These are phyloP conservation scores for Mallotus nudiflorus DNA, from an alignment of 345 rosid species.

Conservation along the genomic window DNA sequence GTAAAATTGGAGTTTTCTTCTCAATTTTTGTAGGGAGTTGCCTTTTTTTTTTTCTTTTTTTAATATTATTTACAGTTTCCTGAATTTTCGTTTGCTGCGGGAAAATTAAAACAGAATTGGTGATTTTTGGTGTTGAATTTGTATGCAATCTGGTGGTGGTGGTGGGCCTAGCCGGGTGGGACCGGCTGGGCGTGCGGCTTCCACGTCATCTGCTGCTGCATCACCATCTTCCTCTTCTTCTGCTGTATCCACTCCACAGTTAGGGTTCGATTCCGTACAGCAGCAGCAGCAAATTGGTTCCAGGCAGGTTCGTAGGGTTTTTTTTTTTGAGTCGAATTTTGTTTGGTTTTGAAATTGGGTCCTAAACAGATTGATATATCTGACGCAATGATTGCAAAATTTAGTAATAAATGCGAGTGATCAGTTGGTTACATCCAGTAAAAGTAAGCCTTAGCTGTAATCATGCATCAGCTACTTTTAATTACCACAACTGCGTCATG, in stretches of 20 bases:
- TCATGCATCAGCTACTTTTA: neutral
- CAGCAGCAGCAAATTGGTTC: slow-evolving; percentile 50
- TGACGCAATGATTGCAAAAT: slow-evolving; percentile 8
- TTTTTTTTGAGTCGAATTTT: neutral
- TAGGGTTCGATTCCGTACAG: slow-evolving; percentile 62
- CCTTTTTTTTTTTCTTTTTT: slow-evolving; percentile 18
- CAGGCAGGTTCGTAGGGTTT: slow-evolving; percentile 64
- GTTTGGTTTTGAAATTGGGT: slow-evolving; percentile 17
- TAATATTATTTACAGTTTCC: slow-evolving; percentile 10
- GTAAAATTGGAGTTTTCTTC: slow-evolving; percentile 31
- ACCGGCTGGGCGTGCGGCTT: slow-evolving; percentile 74
- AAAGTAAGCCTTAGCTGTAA: slow-evolving; percentile 5
- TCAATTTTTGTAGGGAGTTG: slow-evolving; percentile 54
- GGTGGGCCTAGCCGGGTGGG: slow-evolving; percentile 78
- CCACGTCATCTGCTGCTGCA: slow-evolving; percentile 81
- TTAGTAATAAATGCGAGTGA: slow-evolving; percentile 31
- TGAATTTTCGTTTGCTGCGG: neutral
- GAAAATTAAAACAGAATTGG: neutral
- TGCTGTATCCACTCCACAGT: slow-evolving; percentile 70
- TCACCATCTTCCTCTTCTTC: slow-evolving; percentile 97
- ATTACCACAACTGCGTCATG: neutral
- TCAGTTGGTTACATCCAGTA: slow-evolving; percentile 11
- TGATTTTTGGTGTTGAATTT: slow-evolving; percentile 28
- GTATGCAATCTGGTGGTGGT: slow-evolving; percentile 89
- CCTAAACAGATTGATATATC: slow-evolving; percentile 9